Evolutionary conservation across 768 basidiomycete species (phyloP).

Genomic region (Leucosporidium scottii): DNA sequence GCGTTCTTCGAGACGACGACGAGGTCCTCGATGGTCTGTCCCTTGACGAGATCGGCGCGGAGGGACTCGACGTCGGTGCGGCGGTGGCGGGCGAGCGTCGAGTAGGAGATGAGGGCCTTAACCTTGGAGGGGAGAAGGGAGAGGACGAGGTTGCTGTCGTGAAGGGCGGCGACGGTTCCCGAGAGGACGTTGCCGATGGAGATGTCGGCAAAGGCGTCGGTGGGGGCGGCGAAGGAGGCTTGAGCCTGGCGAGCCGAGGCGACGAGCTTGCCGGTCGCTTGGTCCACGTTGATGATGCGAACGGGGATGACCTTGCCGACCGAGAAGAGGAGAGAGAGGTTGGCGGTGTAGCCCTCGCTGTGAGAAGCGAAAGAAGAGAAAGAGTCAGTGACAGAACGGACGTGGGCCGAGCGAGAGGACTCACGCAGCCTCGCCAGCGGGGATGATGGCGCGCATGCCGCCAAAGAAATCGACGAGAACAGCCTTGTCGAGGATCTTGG

Average conservation of each 20-base stretch:
- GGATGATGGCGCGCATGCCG: conserved; percentile 72
- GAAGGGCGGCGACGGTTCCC: conserved; percentile 69
- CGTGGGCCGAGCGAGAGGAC: neutral
- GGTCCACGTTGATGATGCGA: conserved; percentile 61
- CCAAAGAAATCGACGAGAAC: conserved; percentile 87
- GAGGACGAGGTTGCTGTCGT: conserved; percentile 74
- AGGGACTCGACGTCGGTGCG: conserved; percentile 60
- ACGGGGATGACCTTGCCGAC: conserved; percentile 79
- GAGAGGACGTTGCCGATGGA: conserved; percentile 48
- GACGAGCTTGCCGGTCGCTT: conserved; percentile 57
- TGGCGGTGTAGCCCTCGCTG: conserved; percentile 57
- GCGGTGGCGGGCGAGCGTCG: conserved; percentile 76
- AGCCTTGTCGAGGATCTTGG: conserved; percentile 70
- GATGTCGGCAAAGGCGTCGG: conserved; percentile 57
- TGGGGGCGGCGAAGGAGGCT: conserved; percentile 46
- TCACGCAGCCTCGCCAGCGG: conserved; percentile 68
- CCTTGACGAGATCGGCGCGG: conserved; percentile 55
- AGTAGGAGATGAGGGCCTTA: conserved; percentile 76
- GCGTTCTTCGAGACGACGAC: conserved; percentile 82
- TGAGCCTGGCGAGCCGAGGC: conserved; percentile 79
- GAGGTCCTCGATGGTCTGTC: conserved; percentile 65
- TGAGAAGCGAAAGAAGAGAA: neutral
- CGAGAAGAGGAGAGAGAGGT: conserved; percentile 54
- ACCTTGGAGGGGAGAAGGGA: conserved; percentile 49
- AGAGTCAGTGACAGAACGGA: neutral